These are phyloP conservation scores for Tephrocybe sp. DNA, from an alignment of 768 basidiomycete genomes.

Conservation along the genomic window DNA sequence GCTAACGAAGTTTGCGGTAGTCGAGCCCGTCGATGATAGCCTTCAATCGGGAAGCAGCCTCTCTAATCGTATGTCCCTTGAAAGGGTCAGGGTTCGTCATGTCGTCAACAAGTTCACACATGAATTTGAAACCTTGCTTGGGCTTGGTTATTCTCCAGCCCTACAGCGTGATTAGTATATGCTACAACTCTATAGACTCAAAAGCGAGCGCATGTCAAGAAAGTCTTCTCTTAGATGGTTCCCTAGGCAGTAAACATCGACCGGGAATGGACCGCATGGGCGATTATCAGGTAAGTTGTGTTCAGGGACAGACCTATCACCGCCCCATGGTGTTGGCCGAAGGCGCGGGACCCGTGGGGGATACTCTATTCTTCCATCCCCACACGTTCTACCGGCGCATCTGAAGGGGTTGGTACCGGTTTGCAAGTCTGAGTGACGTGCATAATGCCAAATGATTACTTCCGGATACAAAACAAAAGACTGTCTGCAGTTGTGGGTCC, in stretches of 20 bases:
- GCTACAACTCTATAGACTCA: not conserved
- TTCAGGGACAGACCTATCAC: slow-evolving; percentile 3
- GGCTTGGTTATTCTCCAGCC: not conserved
- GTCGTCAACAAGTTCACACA: not conserved
- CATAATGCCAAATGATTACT: too few species aligned
- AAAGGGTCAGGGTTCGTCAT: slow-evolving; percentile 1
- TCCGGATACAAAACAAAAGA: too few species aligned
- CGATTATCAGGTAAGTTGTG: slow-evolving; percentile 1
- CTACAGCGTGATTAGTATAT: not conserved
- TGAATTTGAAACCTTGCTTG: not conserved
- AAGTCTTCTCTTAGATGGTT: not conserved
- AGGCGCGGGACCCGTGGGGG: not conserved
- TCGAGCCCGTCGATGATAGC: not conserved
- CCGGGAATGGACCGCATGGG: slow-evolving; percentile 3
- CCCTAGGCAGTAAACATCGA: slow-evolving; percentile 10
- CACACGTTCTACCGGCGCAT: too few species aligned
- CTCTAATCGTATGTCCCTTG: not conserved
- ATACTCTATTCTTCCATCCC: too few species aligned
- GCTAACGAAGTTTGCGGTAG: not conserved
- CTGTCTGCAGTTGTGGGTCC: too few species aligned
- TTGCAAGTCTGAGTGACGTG: too few species aligned
- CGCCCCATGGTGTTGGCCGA: slow-evolving; percentile 5
- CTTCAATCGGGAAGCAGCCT: not conserved
- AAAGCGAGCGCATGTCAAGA: not conserved
- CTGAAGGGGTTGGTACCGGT: too few species aligned